phyloP scores from a whole-genome alignment of 768 basidiomycete species.

The Boletus eberwhitei region DNA sequence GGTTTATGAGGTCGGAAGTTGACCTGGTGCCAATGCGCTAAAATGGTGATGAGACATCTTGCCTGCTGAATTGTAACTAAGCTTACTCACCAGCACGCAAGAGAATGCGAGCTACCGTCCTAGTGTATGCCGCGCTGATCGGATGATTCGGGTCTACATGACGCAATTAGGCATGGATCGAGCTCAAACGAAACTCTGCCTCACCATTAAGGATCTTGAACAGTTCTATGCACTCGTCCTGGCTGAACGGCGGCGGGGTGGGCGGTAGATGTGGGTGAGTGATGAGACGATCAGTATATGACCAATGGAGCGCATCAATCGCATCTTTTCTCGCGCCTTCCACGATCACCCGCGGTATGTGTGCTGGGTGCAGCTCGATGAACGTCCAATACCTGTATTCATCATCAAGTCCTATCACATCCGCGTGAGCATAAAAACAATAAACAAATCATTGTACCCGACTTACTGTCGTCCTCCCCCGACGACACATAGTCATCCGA shows the following conservation, averaged over 20 bases:
- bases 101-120: constrained; percentile 65
- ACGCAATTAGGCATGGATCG: neutral
- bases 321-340: constrained; percentile 61
- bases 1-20: constrained; percentile 69
- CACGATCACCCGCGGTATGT: constrained; percentile 50
- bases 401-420: constrained; percentile 58
- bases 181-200: neutral
- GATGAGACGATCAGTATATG: constrained; percentile 74
- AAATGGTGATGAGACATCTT: constrained; percentile 1
- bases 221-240: constrained; percentile 76
- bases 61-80: neutral
- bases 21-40: constrained; percentile 65
- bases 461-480: constrained; percentile 42
- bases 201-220: constrained; percentile 49
- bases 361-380: constrained; percentile 76
- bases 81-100: constrained; percentile 57
- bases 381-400: constrained; percentile 83
- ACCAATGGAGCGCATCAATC: constrained; percentile 74
- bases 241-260: constrained; percentile 64
- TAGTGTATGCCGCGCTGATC: constrained; percentile 47
- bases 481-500: constrained; percentile 24
- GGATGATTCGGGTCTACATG: constrained; percentile 19
- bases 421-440: neutral
- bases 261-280: constrained; percentile 46
- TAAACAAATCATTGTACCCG: neutral